A percentile compares a stretch with the other conserved stretches of the same genome.
phyloP scores from a whole-genome alignment of 108 stramenopile species.

The Schizochytrium sp. region DNA sequence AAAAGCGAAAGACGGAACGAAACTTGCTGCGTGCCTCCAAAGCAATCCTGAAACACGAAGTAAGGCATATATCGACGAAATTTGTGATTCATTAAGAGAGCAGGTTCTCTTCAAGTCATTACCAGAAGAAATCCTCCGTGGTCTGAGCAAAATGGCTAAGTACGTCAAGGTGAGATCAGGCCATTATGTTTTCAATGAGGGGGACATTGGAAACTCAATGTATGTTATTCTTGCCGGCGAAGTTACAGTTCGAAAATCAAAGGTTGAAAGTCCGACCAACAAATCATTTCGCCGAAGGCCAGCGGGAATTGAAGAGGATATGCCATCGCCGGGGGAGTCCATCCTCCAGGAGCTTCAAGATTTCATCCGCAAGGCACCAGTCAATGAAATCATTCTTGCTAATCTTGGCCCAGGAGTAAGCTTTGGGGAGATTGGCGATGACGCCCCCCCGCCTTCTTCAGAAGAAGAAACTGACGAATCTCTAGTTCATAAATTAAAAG shows the following conservation, averaged over 20 bases:
- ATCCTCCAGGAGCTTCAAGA: not conserved
- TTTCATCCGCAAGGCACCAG: not conserved
- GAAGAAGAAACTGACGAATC: not conserved
- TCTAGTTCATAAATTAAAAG: not conserved
- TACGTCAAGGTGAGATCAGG: not conserved
- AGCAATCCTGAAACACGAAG: not conserved
- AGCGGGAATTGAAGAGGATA: not conserved
- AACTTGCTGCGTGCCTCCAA: not conserved
- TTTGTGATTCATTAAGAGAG: not conserved
- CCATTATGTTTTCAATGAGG: conserved; percentile 36
- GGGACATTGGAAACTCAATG: conserved; percentile 7
- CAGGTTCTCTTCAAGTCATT: conserved; percentile 29
- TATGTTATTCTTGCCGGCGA: conserved; percentile 19
- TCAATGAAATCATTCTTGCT: not conserved
- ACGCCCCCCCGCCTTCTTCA: not conserved
- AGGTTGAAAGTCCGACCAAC: not conserved
- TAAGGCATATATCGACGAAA: conserved; percentile 5
- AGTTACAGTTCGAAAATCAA: conserved; percentile 20
- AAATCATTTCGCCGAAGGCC: not conserved
- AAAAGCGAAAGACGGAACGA: not conserved
- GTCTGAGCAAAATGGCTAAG: not conserved
- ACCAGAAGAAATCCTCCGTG: not conserved
- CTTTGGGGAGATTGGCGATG: conserved; percentile 53
- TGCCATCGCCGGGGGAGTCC: not conserved
- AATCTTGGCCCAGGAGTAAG: conserved; percentile 9